Evolutionary conservation across 768 basidiomycete genomes (phyloP).

Genomic region (Terana coerulea): DNA sequence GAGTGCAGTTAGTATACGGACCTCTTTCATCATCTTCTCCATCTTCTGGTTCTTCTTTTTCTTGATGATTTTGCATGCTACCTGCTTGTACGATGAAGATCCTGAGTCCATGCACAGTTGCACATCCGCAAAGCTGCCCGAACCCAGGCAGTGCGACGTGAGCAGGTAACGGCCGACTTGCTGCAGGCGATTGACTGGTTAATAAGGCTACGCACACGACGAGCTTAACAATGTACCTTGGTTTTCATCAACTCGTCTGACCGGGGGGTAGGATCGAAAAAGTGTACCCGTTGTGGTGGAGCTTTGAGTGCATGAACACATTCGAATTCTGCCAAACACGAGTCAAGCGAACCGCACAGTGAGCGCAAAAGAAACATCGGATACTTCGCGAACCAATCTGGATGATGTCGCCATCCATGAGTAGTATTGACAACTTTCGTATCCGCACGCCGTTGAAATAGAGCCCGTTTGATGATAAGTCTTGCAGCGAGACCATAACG

Average conservation of each 20-base stretch:
- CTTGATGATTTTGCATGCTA: constrained; percentile 81
- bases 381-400: constrained; percentile 64
- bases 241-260: constrained; percentile 52
- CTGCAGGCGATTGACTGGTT: constrained; percentile 30
- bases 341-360: background rate
- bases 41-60: constrained; percentile 56
- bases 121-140: constrained; percentile 79
- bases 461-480: constrained; percentile 74
- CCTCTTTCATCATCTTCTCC: constrained; percentile 71
- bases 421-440: constrained; percentile 60
- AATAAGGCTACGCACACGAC: background rate
- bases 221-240: constrained; percentile 7
- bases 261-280: constrained; percentile 65
- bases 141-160: constrained; percentile 77
- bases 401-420: constrained; percentile 74
- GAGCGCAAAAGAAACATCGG: constrained; percentile 2
- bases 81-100: constrained; percentile 53
- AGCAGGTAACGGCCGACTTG: constrained; percentile 64
- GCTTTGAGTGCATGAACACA: constrained; percentile 58
- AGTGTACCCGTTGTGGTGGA: constrained; percentile 45
- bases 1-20: constrained; percentile 64
- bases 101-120: constrained; percentile 67
- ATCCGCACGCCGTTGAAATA: constrained; percentile 67
- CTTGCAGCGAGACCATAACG: constrained; percentile 77
- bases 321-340: constrained; percentile 48